Base-by-base conservation (phyloP, 352 stramenopile species). In the Globisporangium emineosum region DNA sequence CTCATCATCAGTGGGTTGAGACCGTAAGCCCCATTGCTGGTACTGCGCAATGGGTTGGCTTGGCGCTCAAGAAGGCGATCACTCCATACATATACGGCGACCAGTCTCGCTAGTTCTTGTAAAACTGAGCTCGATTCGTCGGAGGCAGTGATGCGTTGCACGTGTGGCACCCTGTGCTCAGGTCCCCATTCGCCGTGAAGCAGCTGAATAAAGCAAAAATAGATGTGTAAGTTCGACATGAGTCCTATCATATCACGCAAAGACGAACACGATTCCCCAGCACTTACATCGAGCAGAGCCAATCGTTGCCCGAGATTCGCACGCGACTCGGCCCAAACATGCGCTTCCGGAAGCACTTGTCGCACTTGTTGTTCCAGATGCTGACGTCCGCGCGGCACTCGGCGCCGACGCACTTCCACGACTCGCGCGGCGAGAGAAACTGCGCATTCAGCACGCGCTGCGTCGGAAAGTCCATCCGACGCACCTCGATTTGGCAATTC, bases 251-350 rank as follows among this genome's bases (percentile, higher is more conserved):
- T 7, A 21, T 21, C 40, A 8, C 3, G 19, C 40, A 30, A 50
- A 7, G 6, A 40, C 5, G 40, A n/a, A 30, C 33, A 51, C 50
- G 37, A 8, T 17, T 7, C 35, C 17, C 21, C 40, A 23, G n/a
- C 0, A 76, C 78, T 56, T 69, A 91, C 83, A 91, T 73, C 10
- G 77, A 85, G 59, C 83, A 91, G n/a, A 91, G 66, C 83, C 83
- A 91, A 33, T 78, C 81, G 17, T 71, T 67, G 6, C 62, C 49
- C 42, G 57, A 56, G 53, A 90, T 84, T 23, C 71, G 76, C 13
- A 78, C 72, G 51, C 76, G 73, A 60, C 77, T 90, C 2, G 70
- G 62, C 1, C 73, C 65, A 66, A 86, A 90, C 64, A 83, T 66
- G n/a, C 83, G 79, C 53, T 76, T 75, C 3, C 62, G 71, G 0